Evolutionary conservation across 192 early-diverging fungal genomes (phyloP).

Genomic region (Rhizophagus sp.): DNA sequence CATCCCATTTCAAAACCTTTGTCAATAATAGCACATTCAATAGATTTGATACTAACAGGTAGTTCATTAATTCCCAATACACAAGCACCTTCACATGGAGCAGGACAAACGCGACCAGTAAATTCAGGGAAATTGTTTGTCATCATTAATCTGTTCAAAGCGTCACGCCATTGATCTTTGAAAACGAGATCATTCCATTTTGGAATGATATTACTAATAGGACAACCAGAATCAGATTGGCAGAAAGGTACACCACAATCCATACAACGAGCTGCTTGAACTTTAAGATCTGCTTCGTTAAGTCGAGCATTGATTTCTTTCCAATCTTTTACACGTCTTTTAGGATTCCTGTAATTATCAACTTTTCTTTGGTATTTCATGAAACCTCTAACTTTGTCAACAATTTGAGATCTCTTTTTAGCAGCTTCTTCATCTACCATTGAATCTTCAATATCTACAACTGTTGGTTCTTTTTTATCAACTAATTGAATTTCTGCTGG

Average conservation of each 20-base stretch:
- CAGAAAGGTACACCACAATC: conserved; percentile 99
- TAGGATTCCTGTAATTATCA: conserved; percentile 85
- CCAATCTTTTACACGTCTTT: conserved; percentile 85
- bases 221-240: conserved; percentile 96
- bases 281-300: conserved; percentile 75
- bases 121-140: conserved; percentile 99
- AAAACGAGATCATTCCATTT: conserved; percentile 99
- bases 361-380: conserved; percentile 89
- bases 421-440: conserved; percentile 76
- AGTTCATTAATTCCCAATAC: conserved; percentile 92
- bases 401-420: conserved; percentile 62
- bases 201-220: conserved; percentile 98
- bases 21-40: conserved; percentile 98
- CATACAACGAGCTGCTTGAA: conserved; percentile 97
- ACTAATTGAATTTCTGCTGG: conserved; percentile 28
- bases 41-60: conserved; percentile 95
- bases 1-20: conserved; percentile 95
- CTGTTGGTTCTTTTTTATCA: conserved; percentile 56
- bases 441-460: conserved; percentile 90
- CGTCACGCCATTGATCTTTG: conserved; percentile 95
- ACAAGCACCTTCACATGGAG: conserved; percentile 97
- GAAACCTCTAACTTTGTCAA: conserved; percentile 97
- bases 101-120: conserved; percentile 98
- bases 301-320: conserved; percentile 94
- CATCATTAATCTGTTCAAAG: conserved; percentile 87